These are phyloP conservation scores for Leonotis leonurus DNA, from an alignment of 257 asterid species.

Conservation along the genomic window DNA sequence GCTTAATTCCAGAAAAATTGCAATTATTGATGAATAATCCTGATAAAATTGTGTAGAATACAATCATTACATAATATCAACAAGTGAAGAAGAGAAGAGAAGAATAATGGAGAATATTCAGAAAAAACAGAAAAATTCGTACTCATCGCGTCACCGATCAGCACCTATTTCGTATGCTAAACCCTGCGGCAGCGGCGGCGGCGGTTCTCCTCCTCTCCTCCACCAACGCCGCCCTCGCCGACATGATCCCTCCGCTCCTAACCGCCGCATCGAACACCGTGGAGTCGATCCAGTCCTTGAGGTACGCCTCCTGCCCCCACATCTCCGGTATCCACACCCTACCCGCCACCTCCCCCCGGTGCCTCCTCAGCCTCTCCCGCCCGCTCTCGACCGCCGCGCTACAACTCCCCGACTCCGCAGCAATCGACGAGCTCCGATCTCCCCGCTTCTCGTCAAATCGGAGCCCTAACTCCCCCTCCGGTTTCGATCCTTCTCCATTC, in stretches of 20 bases:
- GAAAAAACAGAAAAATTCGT: not conserved
- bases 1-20: not conserved
- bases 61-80: not conserved
- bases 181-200: too few relatives aligned
- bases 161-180: slow-evolving; percentile 39
- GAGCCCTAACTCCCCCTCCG: slow-evolving; percentile 15
- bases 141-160: not conserved
- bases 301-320: slow-evolving; percentile 76
- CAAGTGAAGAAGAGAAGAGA: not conserved
- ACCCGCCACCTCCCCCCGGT: slow-evolving; percentile 71
- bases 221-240: slow-evolving; percentile 65
- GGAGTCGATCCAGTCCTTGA: slow-evolving; percentile 78
- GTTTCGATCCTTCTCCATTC: slow-evolving; percentile 1
- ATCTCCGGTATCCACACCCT: slow-evolving; percentile 82
- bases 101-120: not conserved
- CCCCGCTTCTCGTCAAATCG: not conserved
- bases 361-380: slow-evolving; percentile 73
- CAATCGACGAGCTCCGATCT: not conserved
- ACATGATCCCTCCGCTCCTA: slow-evolving; percentile 41
- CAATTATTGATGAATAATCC: not conserved
- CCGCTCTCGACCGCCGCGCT: slow-evolving; percentile 32
- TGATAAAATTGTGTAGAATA: not conserved
- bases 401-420: too few relatives aligned
- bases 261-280: slow-evolving; percentile 54
- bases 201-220: slow-evolving; percentile 39